These are phyloP conservation scores for Mortierella sp. DNA, from an alignment of 371 early-diverging fungal genomes.

Conservation along the genomic window DNA sequence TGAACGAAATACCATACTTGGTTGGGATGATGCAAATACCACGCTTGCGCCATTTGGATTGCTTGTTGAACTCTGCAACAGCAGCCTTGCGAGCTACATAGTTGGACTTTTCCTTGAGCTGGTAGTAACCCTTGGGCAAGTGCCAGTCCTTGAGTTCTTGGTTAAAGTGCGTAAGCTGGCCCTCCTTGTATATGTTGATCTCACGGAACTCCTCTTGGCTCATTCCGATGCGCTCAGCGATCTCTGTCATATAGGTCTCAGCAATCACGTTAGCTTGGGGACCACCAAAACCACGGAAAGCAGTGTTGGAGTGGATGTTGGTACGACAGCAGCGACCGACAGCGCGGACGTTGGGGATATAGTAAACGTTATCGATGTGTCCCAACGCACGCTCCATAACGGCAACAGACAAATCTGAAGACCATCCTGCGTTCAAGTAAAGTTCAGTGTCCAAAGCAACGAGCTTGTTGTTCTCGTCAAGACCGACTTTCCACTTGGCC, in stretches of 20 bases:
- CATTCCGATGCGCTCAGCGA: conserved; percentile 71
- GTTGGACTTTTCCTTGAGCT: conserved; percentile 62
- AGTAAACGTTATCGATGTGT: conserved; percentile 81
- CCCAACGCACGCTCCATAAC: conserved; percentile 79
- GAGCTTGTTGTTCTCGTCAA: conserved; percentile 71
- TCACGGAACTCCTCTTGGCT: conserved; percentile 57
- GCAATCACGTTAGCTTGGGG: conserved; percentile 84
- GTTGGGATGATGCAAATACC: conserved; percentile 70
- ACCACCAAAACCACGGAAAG: conserved; percentile 83
- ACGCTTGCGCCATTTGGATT: conserved; percentile 75
- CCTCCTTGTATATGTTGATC: conserved; percentile 75
- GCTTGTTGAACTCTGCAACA: conserved; percentile 72
- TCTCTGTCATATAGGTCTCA: conserved; percentile 77
- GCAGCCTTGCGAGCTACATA: conserved; percentile 60
- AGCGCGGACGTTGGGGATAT: conserved; percentile 67
- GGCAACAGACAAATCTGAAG: conserved; percentile 73
- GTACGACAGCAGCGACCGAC: conserved; percentile 60
- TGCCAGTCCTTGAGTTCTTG: conserved; percentile 75
- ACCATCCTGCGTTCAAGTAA: conserved; percentile 80
- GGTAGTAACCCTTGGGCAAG: conserved; percentile 72
- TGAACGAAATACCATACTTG: conserved; percentile 78
- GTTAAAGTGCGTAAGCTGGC: conserved; percentile 76
- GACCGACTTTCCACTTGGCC: conserved; percentile 78
- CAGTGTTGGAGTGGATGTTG: conserved; percentile 83
- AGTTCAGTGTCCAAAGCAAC: conserved; percentile 68